These are phyloP conservation scores for Hypomontagnella submonticulosa DNA, from an alignment of 495 filamentous ascomycete genomes.

Conservation along the genomic window DNA sequence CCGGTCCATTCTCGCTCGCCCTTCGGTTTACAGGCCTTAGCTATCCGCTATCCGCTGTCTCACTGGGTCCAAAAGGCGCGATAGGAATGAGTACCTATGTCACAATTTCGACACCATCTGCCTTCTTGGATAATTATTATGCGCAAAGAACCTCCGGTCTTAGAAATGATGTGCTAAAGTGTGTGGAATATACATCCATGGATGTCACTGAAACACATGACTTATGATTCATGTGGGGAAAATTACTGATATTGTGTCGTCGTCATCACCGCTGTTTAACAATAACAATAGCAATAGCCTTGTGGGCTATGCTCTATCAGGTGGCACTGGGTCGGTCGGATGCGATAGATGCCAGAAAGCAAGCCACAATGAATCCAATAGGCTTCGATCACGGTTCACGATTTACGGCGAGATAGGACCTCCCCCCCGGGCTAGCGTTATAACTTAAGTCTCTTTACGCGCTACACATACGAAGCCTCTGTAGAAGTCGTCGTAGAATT, in stretches of 20 bases:
- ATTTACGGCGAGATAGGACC: no score
- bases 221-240: slow-evolving; percentile 7
- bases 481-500: not conserved
- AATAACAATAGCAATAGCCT: no score
- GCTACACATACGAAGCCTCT: slow-evolving; percentile 2
- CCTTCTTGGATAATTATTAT: slow-evolving; percentile 14
- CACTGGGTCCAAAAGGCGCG: no score
- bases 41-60: not conserved
- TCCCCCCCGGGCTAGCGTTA: no score
- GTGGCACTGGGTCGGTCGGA: no score
- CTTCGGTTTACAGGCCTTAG: slow-evolving; percentile 14
- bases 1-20: not conserved
- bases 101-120: not conserved
- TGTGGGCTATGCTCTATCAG: no score
- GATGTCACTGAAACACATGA: slow-evolving; percentile 20
- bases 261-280: not conserved
- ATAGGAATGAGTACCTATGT: no score
- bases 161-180: slow-evolving; percentile 19
- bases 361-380: slow-evolving; percentile 13
- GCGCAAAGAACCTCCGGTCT: slow-evolving; percentile 12
- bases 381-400: slow-evolving; percentile 9
- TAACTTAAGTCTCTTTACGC: no score
- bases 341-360: not conserved
- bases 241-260: not conserved
- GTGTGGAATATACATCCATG: not conserved